Evolutionary conservation across 345 rosid genomes (phyloP).

Genomic region (Lenwebbia sp.): DNA sequence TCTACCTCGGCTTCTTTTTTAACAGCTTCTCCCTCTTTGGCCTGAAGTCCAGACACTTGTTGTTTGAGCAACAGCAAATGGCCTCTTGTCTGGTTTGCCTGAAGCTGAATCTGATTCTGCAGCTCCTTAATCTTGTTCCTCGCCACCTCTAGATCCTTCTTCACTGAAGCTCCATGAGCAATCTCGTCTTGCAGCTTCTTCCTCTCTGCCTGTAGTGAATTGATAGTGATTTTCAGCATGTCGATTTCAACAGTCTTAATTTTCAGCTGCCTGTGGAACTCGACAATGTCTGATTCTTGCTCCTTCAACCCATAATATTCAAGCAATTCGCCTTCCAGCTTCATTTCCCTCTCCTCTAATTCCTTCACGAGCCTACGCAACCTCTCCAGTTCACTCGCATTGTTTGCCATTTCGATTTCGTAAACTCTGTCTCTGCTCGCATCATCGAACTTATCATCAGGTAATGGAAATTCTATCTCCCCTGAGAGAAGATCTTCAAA

Average conservation of each 20-base stretch:
- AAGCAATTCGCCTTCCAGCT: constrained; percentile 86
- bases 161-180: constrained; percentile 28
- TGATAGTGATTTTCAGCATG: constrained; percentile 84
- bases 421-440: constrained; percentile 49
- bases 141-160: constrained; percentile 70
- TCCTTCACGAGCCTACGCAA: constrained; percentile 61
- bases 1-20: constrained; percentile 61
- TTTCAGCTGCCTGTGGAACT: constrained; percentile 83
- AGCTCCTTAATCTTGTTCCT: constrained; percentile 77
- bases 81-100: constrained; percentile 88
- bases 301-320: constrained; percentile 94
- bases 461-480: constrained; percentile 68
- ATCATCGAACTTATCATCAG: constrained; percentile 31
- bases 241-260: constrained; percentile 88
- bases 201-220: constrained; percentile 74
- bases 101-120: constrained; percentile 90
- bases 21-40: constrained; percentile 75
- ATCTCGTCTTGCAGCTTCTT: constrained; percentile 86
- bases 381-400: constrained; percentile 65
- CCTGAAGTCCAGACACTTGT: constrained; percentile 75
- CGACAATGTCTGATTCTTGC: constrained; percentile 65
- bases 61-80: constrained; percentile 86
- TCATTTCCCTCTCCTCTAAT: constrained; percentile 86
- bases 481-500: constrained; percentile 74
- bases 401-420: constrained; percentile 64